Percentiles rank a stretch among this genome's conserved stretches.
These are phyloP conservation scores for Lactifluus subvellereus DNA, from an alignment of 768 basidiomycete species.

Conservation along the genomic window DNA sequence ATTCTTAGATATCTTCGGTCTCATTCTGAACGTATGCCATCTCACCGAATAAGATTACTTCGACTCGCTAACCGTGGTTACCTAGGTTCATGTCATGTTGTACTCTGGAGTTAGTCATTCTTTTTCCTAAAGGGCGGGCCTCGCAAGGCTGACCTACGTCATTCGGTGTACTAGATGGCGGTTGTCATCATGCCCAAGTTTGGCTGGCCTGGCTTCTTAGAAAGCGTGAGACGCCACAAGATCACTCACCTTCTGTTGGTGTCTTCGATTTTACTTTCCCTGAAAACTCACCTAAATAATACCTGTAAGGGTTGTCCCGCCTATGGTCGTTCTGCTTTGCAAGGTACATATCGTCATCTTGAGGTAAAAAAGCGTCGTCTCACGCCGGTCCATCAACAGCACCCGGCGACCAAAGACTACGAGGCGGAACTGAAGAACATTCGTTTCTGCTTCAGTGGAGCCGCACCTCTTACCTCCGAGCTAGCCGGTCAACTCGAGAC, in stretches of 20 bases:
- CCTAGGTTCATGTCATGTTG: slow-evolving; percentile 29
- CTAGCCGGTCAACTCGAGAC: slow-evolving; percentile 40
- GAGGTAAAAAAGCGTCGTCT: neutral
- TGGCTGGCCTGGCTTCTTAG: slow-evolving; percentile 32
- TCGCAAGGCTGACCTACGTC: neutral
- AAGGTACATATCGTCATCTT: slow-evolving; percentile 25
- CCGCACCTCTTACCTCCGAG: slow-evolving; percentile 34
- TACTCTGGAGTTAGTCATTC: slow-evolving; percentile 26
- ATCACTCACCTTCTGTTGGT: slow-evolving; percentile 34
- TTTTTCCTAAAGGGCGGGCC: neutral
- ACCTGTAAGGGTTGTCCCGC: slow-evolving; percentile 27
- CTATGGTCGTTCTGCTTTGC: slow-evolving; percentile 30
- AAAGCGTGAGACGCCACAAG: slow-evolving; percentile 31
- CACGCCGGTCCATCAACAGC: slow-evolving; percentile 18
- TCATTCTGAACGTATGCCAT: slow-evolving; percentile 25
- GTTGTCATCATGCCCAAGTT: slow-evolving; percentile 34
- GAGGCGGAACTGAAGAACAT: slow-evolving; percentile 27
- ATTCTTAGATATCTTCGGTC: slow-evolving; percentile 42
- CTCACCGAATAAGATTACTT: neutral
- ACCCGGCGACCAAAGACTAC: slow-evolving; percentile 30
- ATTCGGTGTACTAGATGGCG: slow-evolving; percentile 25
- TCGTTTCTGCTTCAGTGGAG: slow-evolving; percentile 30
- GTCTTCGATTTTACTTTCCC: neutral
- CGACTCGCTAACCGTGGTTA: neutral
- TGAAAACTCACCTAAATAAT: neutral